Base-by-base conservation (phyloP, 2,329 filamentous ascomycete genomes). In the Aciculosporium take region DNA sequence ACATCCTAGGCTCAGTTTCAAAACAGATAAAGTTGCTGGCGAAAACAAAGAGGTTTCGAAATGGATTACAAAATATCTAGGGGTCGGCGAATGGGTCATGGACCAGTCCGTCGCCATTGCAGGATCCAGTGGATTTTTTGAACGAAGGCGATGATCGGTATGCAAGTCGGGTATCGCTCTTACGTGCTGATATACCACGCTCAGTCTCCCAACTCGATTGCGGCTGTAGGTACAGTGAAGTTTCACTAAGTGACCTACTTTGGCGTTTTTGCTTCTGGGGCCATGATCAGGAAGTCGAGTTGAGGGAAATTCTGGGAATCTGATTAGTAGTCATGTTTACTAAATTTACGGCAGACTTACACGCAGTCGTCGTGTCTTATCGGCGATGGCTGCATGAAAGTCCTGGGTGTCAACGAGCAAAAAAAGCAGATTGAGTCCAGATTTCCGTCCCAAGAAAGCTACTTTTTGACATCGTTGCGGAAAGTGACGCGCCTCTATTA, bases 11-110 rank as follows among this genome's bases (percentile, higher is more conserved):
- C 72, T 75, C 64, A 95, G 91, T 72, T 74, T 98, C 65, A 85
- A 87, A 68, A 81, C 83, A 54, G 87, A 95, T 50, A 79, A 80
- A 52, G 74, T 94, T 56, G 74, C 81, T 25, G 69, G 71, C 58
- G 85, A 93, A 44, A 89, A 79, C 62, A 84, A 85, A 60, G 81
- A 88, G 48, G 64, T 91, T 51, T 81, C 82, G 59, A 81, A 79
- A 56, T 96, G 88, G 87, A 77, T 96, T 51, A 82, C 89, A 56
- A 89, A 82, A 60, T 96, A 96, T 62, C 78, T 96, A 33, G 86
- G 86, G 48, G 81, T 95, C 15, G 91, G 91, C 53, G 91, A 98
- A 68, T 94, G 87, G 77, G 84, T 95, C 49, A 94, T 98, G 87
- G 91, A 98, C 63, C 84, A 93, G 67, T 93, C 87, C 24, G 86